A percentile compares a stretch with the other conserved stretches of the same genome.
These are phyloP conservation scores for Gyrodon lividus DNA, from an alignment of 768 basidiomycete genomes.

Conservation along the genomic window DNA sequence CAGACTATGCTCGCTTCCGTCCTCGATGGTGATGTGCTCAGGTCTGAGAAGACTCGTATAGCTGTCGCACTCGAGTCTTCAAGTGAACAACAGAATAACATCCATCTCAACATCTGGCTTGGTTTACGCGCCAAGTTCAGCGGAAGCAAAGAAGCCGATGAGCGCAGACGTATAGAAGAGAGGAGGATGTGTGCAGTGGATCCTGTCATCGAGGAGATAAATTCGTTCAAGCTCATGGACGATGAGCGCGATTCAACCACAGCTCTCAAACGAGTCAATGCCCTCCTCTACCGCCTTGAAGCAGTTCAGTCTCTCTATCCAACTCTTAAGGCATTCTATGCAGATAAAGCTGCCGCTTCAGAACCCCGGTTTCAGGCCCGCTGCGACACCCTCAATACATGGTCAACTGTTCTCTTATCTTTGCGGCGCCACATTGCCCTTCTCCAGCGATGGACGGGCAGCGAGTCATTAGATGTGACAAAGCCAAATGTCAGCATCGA, in stretches of 20 bases:
- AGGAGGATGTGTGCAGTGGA: conserved; percentile 79
- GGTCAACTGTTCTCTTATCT: conserved; percentile 86
- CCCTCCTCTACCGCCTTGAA: conserved; percentile 72
- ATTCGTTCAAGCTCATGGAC: conserved; percentile 64
- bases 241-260: conserved; percentile 33
- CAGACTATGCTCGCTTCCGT: conserved; percentile 94
- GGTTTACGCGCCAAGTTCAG: conserved; percentile 86
- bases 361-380: conserved; percentile 72
- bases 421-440: conserved; percentile 79
- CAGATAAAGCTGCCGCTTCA: conserved; percentile 72
- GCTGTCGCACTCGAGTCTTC: conserved; percentile 72
- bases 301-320: conserved; percentile 87
- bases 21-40: conserved; percentile 89
- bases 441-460: conserved; percentile 91
- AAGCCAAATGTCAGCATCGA: conserved; percentile 73
- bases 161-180: conserved; percentile 79
- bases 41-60: conserved; percentile 92
- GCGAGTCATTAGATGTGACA: conserved; percentile 85
- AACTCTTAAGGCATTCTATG: conserved; percentile 71
- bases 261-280: conserved; percentile 61
- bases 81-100: conserved; percentile 65
- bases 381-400: conserved; percentile 86
- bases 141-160: conserved; percentile 77
- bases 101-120: conserved; percentile 78
- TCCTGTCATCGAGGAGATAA: conserved; percentile 79